phyloP scores from a whole-genome alignment of 2,329 filamentous ascomycete species.

The Calonectria pseudoreteaudii region DNA sequence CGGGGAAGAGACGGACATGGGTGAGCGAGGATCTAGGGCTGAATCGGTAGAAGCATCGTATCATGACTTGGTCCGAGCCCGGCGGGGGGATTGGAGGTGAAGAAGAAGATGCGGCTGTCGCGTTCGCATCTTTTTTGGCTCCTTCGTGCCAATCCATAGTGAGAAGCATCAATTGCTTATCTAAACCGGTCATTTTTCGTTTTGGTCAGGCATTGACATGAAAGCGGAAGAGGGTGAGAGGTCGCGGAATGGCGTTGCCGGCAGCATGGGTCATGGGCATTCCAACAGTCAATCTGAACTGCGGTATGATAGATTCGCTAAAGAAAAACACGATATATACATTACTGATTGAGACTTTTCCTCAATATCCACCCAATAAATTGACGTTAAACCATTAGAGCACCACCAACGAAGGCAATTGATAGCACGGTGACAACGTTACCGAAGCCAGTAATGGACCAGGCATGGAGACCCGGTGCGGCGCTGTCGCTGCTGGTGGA shows the following conservation, averaged over 20 bases:
- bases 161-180: neutral
- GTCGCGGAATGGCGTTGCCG: neutral
- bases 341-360: constrained; percentile 1
- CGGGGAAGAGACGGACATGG: neutral
- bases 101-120: neutral
- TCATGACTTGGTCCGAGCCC: constrained; percentile 4
- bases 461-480: constrained; percentile 40
- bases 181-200: neutral
- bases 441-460: constrained; percentile 38
- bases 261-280: neutral
- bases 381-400: constrained; percentile 43
- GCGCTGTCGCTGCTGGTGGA: constrained; percentile 37
- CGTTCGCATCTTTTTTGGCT: neutral
- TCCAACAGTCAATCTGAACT: neutral
- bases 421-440: constrained; percentile 40
- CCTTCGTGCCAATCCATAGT: neutral
- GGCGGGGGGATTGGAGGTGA: neutral
- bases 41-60: constrained; percentile 8
- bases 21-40: constrained; percentile 8
- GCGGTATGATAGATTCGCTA: neutral
- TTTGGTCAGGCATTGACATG: neutral
- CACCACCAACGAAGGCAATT: constrained; percentile 46
- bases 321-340: neutral
- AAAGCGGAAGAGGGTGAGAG: neutral
- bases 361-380: neutral